Evolutionary conservation across 78 protist species (phyloP), one percentile per base, ranked within the genome.

Genomic region (Salpingoeca rosetta): DNA sequence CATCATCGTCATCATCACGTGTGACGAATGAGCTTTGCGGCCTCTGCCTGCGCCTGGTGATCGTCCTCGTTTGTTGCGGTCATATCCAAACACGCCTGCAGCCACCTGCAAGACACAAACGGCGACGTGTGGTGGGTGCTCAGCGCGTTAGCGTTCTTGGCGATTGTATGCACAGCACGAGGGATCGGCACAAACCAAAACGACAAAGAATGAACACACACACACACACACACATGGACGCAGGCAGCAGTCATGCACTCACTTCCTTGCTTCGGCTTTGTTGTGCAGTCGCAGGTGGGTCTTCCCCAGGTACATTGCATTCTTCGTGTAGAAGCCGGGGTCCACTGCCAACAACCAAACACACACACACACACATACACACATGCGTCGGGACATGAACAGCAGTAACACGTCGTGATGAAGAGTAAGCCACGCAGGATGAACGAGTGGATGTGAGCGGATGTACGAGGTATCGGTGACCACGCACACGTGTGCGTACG

Each of bases 241-340:
- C 65, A 22, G 65, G 65, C 31, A 51, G 65, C 65, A 51, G 7
- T 51, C 76, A 2, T 28, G 22, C 38, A 38, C 38, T 3, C 17
- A 80, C 83, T 44, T 28, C 73, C 76, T 76, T 7, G 82, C 82
- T 76, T 77, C 79, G 26, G 2, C 83, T 57, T 24, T 44, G 22
- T 51, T 7, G 41, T 84, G 84, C 83, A 85, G 45, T 26, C 65
- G 57, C 45, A 24, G 78, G 78, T 65, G 51, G 26, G 74, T 37
- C 88, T 78, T 76, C 44, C 82, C 88, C 27, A 85, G 1, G 81
- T 74, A 74, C n/a, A 78, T 35, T 27, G 82, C 56, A 40, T 85
- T 85, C 75, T 85, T 85, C 45, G 12, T 38, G 85, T 87, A 87
- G 44, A 87, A 87, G 38, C 86, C 83, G 39, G 85, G 86, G 28